These are phyloP conservation scores for Rhypophila decipiens DNA, from an alignment of 495 filamentous ascomycete species.

Conservation along the genomic window DNA sequence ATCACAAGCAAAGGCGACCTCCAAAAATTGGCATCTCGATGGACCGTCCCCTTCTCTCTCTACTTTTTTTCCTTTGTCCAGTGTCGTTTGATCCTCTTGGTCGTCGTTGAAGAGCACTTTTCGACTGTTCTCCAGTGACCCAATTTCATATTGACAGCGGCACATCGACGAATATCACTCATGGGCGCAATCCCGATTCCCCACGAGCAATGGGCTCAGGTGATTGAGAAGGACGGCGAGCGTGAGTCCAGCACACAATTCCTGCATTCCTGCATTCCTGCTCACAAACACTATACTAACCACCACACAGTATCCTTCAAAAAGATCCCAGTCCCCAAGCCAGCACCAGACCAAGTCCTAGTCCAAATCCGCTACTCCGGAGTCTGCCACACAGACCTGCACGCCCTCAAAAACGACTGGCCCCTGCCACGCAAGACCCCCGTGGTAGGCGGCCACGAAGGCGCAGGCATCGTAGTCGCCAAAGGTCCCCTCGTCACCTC, in stretches of 20 bases:
- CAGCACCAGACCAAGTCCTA: constrained; percentile 75
- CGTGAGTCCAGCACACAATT: constrained; percentile 27
- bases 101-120: no score
- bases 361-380: constrained; percentile 84
- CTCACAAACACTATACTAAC: neutral
- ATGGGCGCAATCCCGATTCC: constrained; percentile 41
- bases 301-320: constrained; percentile 58
- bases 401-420: constrained; percentile 83
- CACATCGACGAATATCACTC: no score
- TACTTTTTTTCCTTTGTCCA: no score
- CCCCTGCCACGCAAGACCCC: constrained; percentile 70
- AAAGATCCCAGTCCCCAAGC: constrained; percentile 67
- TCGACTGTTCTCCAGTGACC: no score
- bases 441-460: constrained; percentile 87
- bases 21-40: no score
- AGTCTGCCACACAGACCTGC: constrained; percentile 84
- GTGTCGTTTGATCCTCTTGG: no score
- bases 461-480: constrained; percentile 76
- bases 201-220: constrained; percentile 74
- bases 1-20: no score
- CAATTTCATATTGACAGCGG: no score
- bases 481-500: constrained; percentile 63
- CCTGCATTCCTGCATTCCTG: neutral
- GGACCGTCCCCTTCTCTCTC: no score
- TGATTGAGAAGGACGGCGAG: constrained; percentile 64